These are phyloP conservation scores for Alternaria infectoria DNA, from an alignment of 2,329 filamentous ascomycete species.

Conservation along the genomic window DNA sequence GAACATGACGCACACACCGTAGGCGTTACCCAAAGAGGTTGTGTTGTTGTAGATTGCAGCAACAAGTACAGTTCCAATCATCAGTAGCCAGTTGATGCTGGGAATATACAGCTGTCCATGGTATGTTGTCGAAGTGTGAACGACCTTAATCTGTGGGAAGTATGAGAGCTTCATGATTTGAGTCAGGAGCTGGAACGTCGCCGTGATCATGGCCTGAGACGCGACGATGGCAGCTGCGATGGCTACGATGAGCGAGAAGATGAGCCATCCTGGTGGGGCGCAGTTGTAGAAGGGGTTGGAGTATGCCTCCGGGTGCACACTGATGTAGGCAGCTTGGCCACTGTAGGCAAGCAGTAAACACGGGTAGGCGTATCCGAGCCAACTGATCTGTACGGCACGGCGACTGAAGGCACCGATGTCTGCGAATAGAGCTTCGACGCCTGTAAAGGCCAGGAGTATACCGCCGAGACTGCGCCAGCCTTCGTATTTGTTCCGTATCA, in stretches of 20 bases:
- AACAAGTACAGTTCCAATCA: slow-evolving; percentile 76
- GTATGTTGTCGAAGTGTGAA: slow-evolving; percentile 73
- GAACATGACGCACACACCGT: slow-evolving; percentile 80
- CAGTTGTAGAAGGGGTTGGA: slow-evolving; percentile 77
- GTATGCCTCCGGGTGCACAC: slow-evolving; percentile 64
- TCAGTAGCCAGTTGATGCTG: slow-evolving; percentile 76
- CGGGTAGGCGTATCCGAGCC: slow-evolving; percentile 72
- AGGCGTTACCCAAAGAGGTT: slow-evolving; percentile 70
- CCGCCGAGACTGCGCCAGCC: slow-evolving; percentile 74
- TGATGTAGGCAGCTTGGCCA: slow-evolving; percentile 78
- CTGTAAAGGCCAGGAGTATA: slow-evolving; percentile 75
- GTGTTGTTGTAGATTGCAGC: slow-evolving; percentile 76
- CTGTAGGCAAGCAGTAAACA: slow-evolving; percentile 71
- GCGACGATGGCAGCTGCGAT: slow-evolving; percentile 76
- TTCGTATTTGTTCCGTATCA: slow-evolving; percentile 63
- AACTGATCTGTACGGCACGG: slow-evolving; percentile 72
- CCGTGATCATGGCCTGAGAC: slow-evolving; percentile 79
- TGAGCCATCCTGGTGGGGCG: slow-evolving; percentile 70
- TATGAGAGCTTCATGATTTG: slow-evolving; percentile 77
- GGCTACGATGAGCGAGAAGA: slow-evolving; percentile 71
- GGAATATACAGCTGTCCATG: slow-evolving; percentile 81
- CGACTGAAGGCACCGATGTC: slow-evolving; percentile 77
- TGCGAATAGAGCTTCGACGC: slow-evolving; percentile 78
- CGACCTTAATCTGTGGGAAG: slow-evolving; percentile 76
- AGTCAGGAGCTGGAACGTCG: slow-evolving; percentile 71